Base-by-base conservation (phyloP, 2,329 filamentous ascomycete species). In the Phyllosticta paracitricarpa region DNA sequence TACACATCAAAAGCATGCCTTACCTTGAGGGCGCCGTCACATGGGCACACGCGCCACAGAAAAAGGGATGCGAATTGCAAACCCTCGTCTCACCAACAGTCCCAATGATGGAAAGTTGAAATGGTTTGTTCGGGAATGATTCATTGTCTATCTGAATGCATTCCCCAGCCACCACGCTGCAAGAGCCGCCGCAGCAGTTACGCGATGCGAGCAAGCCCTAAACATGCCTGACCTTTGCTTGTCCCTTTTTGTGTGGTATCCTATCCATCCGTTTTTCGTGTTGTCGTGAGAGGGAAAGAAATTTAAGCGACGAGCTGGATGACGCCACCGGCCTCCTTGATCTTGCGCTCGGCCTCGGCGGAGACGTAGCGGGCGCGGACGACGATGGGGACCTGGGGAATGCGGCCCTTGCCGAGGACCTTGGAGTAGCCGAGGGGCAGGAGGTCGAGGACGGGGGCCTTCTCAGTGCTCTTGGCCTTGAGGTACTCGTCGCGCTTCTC, bases 281-380 rank as follows among this genome's bases (percentile, higher is more conserved):
- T 56, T 60, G 52, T 33, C 59, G 51, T 59, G 53, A 51, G 56
- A 53, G 51, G 26, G 24, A 59, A 51, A 17, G 51, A 55, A 28
- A 7, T 28, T 56, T 89, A 97, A 81, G 91, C 92, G 75, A 97
- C 90, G 78, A 97, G 85, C 85, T 97, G 91, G 74, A 96, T 83
- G 75, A 96, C 89, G 81, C 93, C 93, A 79, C 94, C 94, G 74
- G 92, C 93, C 80, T 94, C 91, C 78, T 89, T 96, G 81, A 99
- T 97, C 89, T 99, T 99, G 83, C 90, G 84, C 88, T 99, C 94
- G 70, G 94, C 94, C 78, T 96, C 87, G 78, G 89, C 89, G 84
- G 87, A 91, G 81, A 99, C 89, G 84, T 91, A 97, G 78, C 94
- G 84, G 71, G 94, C 93, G 76, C 90, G 90, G 70, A 99, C 92